These are phyloP conservation scores for Rhodofomes roseus DNA, from an alignment of 1,284 basidiomycete species.

Conservation along the genomic window DNA sequence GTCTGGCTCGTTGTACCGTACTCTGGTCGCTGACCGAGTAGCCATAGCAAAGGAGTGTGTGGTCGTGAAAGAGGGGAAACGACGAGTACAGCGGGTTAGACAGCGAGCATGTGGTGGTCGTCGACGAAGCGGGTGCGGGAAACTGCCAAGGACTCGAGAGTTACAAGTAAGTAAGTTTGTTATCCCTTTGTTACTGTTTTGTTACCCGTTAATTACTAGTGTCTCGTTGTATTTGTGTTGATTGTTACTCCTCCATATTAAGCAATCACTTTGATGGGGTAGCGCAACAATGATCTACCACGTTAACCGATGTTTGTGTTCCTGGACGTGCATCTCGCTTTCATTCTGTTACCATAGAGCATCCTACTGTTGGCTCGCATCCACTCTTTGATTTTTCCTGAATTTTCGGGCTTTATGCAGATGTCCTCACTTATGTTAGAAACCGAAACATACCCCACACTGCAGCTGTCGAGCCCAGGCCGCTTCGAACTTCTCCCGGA, in stretches of 20 bases:
- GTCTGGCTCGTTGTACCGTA: conserved; percentile 33
- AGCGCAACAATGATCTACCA: neutral
- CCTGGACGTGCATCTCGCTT: neutral
- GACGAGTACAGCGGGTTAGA: neutral
- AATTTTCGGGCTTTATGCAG: neutral
- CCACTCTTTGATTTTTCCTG: neutral
- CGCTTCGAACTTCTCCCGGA: neutral
- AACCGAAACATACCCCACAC: neutral
- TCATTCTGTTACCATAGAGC: neutral
- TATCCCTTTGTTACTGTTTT: neutral
- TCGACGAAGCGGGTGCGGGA: neutral
- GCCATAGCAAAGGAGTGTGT: conserved; percentile 6
- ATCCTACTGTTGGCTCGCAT: neutral
- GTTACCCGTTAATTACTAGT: no score
- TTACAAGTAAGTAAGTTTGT: neutral
- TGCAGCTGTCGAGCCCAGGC: neutral
- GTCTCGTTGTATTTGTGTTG: no score
- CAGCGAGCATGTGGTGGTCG: conserved; percentile 1
- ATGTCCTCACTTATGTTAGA: neutral
- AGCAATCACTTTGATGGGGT: neutral
- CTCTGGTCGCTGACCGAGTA: conserved; percentile 2
- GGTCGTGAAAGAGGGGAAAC: neutral
- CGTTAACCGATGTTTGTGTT: neutral
- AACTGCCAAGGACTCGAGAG: neutral
- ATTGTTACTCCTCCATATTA: neutral